Evolutionary conservation across 2,329 filamentous ascomycete species (phyloP).

Genomic region (Aspergillus floridensis): DNA sequence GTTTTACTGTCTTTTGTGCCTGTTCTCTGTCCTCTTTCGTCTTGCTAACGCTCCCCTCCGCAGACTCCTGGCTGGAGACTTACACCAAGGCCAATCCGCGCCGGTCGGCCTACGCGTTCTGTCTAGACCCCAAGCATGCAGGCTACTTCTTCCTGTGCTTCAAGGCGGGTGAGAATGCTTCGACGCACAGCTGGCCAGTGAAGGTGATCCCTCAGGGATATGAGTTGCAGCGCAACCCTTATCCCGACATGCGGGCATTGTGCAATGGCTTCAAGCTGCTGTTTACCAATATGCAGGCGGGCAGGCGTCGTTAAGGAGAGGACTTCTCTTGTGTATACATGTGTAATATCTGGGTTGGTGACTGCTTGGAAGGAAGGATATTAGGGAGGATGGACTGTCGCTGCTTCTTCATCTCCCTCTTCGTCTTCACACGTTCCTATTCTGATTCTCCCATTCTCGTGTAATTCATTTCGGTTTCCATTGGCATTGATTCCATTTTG

Average conservation of each 20-base stretch:
- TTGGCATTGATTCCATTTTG: background rate
- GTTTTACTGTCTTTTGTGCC: constrained; percentile 34
- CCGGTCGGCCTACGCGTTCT: constrained; percentile 92
- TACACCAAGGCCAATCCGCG: constrained; percentile 96
- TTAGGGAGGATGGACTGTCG: background rate
- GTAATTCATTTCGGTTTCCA: background rate
- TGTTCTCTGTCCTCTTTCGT: background rate
- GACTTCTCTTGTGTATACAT: constrained; percentile 15
- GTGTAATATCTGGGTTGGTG: constrained; percentile 15
- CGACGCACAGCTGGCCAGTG: constrained; percentile 75
- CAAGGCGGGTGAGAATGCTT: constrained; percentile 77
- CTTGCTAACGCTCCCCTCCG: background rate
- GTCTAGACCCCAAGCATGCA: constrained; percentile 84
- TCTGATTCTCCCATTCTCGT: constrained; percentile 1
- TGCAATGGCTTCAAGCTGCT: constrained; percentile 97
- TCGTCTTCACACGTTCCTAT: background rate
- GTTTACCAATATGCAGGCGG: constrained; percentile 62
- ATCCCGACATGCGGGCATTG: constrained; percentile 90
- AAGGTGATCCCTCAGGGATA: constrained; percentile 92
- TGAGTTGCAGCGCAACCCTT: constrained; percentile 81
- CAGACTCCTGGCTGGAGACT: constrained; percentile 92
- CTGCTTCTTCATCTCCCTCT: background rate
- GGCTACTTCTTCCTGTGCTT: constrained; percentile 97
- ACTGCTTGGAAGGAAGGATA: background rate
- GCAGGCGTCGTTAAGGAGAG: constrained; percentile 25